These are phyloP conservation scores for Reticulascus tulasneorum DNA, from an alignment of 2,329 filamentous ascomycete species.

Conservation along the genomic window DNA sequence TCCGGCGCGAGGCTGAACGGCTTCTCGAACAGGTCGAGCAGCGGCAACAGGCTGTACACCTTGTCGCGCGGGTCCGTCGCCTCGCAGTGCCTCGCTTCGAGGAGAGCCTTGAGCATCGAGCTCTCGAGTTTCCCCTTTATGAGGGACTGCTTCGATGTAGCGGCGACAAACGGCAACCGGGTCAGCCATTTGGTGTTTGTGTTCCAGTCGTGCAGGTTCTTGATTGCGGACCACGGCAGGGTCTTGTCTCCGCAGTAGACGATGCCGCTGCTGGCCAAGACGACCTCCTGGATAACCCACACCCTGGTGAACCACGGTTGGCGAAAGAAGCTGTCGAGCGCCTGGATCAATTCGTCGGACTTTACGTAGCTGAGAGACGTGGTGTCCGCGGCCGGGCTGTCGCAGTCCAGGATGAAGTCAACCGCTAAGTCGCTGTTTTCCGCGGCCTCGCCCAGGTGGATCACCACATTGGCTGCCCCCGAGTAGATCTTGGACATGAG, in stretches of 20 bases:
- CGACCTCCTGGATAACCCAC: slow-evolving; percentile 8
- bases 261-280: neutral
- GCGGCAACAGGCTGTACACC: neutral
- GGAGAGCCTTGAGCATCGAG: neutral
- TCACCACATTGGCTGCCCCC: slow-evolving; percentile 1
- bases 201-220: no score
- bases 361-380: no score
- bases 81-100: neutral
- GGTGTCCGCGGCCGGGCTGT: no score
- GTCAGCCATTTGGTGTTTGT: no score
- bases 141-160: no score
- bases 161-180: no score
- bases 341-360: neutral
- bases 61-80: neutral
- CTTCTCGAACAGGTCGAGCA: no score
- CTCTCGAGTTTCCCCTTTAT: no score
- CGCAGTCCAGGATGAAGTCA: neutral
- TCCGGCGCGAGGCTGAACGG: no score
- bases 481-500: slow-evolving; percentile 15
- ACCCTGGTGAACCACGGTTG: slow-evolving; percentile 4
- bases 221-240: no score
- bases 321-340: neutral
- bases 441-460: slow-evolving; percentile 7
- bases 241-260: slow-evolving; percentile 22
- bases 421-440: neutral